Percentiles rank a stretch among this genome's conserved stretches.
phyloP scores from a whole-genome alignment of 2,329 filamentous ascomycete genomes.

The Colletotrichum costaricense region DNA sequence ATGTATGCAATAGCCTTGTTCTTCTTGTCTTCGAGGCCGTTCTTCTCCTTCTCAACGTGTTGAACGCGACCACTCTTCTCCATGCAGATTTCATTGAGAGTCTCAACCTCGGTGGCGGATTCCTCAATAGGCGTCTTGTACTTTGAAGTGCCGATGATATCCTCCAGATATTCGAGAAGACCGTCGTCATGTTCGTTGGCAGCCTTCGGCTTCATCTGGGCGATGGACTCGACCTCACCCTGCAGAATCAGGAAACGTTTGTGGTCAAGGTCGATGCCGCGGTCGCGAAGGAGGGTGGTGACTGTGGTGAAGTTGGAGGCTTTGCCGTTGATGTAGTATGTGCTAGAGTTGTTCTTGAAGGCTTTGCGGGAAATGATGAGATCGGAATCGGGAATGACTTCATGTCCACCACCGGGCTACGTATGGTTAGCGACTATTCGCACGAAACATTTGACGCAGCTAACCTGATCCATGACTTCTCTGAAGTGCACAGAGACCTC shows the following conservation, averaged over 20 bases:
- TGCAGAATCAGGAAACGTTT: constrained; percentile 98
- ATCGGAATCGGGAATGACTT: constrained; percentile 84
- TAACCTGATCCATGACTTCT: constrained; percentile 86
- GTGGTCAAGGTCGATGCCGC: constrained; percentile 95
- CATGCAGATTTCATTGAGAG: constrained; percentile 91
- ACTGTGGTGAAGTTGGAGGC: constrained; percentile 93
- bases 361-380: constrained; percentile 90
- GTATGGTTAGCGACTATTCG: constrained; percentile 41
- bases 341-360: constrained; percentile 98
- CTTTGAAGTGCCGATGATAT: constrained; percentile 98
- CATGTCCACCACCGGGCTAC: constrained; percentile 74
- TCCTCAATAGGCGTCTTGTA: constrained; percentile 98
- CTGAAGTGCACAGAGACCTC: constrained; percentile 98
- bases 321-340: constrained; percentile 95
- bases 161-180: constrained; percentile 94
- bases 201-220: constrained; percentile 98
- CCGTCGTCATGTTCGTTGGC: constrained; percentile 96
- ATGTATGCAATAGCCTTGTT: constrained; percentile 91
- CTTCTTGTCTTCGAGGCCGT: constrained; percentile 93
- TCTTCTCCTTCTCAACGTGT: constrained; percentile 98
- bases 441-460: constrained; percentile 37
- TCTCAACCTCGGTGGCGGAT: constrained; percentile 88
- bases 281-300: constrained; percentile 85
- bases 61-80: constrained; percentile 97
- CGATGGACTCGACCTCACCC: constrained; percentile 97